phyloP scores from a whole-genome alignment of 805 yeast genomes.

The Lipomyces anomalus region DNA sequence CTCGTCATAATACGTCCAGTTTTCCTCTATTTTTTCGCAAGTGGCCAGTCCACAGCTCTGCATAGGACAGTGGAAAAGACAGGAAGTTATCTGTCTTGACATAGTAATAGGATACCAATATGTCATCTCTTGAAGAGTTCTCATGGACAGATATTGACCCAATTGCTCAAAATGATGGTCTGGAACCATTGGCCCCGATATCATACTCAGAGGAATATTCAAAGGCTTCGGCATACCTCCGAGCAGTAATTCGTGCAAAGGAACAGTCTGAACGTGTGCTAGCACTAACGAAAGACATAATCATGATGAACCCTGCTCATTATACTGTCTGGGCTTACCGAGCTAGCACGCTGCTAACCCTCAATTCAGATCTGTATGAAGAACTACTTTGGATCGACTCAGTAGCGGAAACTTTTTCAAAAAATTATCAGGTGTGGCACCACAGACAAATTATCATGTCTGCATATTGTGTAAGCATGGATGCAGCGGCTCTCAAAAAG shows the following conservation, averaged over 20 bases:
- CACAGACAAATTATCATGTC: too few species aligned
- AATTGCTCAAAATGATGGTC: constrained; percentile 29
- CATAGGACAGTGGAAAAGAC: too few species aligned
- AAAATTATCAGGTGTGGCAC: constrained; percentile 95
- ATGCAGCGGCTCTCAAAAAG: neutral
- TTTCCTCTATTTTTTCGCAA: too few species aligned
- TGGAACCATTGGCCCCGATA: constrained; percentile 35
- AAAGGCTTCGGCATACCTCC: constrained; percentile 51
- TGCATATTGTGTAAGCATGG: too few species aligned
- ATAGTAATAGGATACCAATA: neutral
- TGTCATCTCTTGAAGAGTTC: constrained; percentile 22
- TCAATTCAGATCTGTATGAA: constrained; percentile 36
- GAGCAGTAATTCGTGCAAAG: constrained; percentile 51
- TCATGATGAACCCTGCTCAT: constrained; percentile 75
- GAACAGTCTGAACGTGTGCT: constrained; percentile 72
- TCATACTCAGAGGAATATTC: constrained; percentile 66
- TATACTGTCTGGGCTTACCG: constrained; percentile 76
- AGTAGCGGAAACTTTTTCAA: constrained; percentile 68
- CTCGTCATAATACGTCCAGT: too few species aligned
- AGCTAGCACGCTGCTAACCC: constrained; percentile 27
- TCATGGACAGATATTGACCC: constrained; percentile 33
- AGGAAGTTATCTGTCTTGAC: too few species aligned
- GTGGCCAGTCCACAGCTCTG: too few species aligned
- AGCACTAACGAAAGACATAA: constrained; percentile 55
- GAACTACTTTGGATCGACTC: constrained; percentile 79